phyloP scores from a whole-genome alignment of 2,329 filamentous ascomycete genomes.

The Xylaria sp. region DNA sequence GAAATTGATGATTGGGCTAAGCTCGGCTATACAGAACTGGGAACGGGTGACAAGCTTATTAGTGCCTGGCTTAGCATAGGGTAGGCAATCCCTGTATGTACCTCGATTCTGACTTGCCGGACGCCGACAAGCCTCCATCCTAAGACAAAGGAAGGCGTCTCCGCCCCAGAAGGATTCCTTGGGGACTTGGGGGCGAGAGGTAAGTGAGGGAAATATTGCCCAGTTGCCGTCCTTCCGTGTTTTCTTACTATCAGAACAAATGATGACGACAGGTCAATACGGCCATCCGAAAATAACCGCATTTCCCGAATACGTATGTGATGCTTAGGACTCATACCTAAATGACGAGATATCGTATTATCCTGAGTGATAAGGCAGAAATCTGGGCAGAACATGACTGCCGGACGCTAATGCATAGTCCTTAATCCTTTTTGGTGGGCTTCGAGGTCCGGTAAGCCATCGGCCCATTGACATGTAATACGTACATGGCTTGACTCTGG shows the following conservation, averaged over 20 bases:
- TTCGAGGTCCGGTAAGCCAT: slow-evolving; percentile 1
- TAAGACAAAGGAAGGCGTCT: background rate
- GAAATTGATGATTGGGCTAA: background rate
- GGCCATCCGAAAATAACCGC: background rate
- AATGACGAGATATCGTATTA: slow-evolving; percentile 1
- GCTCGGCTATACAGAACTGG: background rate
- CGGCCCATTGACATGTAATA: background rate
- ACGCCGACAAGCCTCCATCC: slow-evolving; percentile 1
- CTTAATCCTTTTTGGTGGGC: slow-evolving; percentile 3
- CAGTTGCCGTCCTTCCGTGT: background rate
- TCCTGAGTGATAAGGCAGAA: slow-evolving; percentile 3
- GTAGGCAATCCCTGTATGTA: background rate
- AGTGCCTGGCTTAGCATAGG: background rate
- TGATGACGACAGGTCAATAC: background rate
- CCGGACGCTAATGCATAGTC: slow-evolving; percentile 24
- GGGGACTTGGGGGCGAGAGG: slow-evolving; percentile 7
- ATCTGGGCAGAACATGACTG: background rate
- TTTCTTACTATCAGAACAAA: background rate
- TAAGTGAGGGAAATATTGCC: background rate
- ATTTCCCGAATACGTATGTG: background rate
- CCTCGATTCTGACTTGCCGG: background rate
- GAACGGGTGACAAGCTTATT: background rate
- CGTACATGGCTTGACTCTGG: background rate
- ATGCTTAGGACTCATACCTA: background rate
- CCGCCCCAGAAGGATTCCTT: slow-evolving; percentile 16